Percentiles rank a stretch among this genome's conserved stretches.
Conservation (phyloP, 257 asterid genomes). For the Mitragyna speciosa region DNA sequence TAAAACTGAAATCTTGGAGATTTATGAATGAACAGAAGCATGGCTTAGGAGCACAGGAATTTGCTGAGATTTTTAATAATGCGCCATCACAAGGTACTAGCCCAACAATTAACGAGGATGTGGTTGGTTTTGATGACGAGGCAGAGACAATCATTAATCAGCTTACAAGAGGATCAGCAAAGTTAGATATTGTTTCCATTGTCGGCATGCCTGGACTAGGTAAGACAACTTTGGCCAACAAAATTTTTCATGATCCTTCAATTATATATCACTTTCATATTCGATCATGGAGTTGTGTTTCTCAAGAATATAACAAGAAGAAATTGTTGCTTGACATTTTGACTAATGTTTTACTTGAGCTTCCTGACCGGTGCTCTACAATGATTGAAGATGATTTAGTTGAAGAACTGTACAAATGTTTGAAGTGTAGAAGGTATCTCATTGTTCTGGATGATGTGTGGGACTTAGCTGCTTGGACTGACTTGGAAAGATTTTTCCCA, state of each 20-base stretch:
- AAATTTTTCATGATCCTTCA: not conserved
- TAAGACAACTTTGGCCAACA: constrained; percentile 9
- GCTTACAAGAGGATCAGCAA: too few species aligned
- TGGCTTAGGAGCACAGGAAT: too few species aligned
- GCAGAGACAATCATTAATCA: too few species aligned
- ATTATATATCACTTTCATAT: constrained; percentile 1
- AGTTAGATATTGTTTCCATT: not conserved
- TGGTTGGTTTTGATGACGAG: too few species aligned
- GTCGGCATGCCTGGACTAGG: constrained; percentile 12
- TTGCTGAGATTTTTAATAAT: too few species aligned
- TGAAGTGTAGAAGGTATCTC: constrained; percentile 2
- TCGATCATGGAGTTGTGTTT: constrained; percentile 8
- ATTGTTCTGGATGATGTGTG: constrained; percentile 22
- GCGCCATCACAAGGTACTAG: too few species aligned
- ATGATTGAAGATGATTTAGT: not conserved
- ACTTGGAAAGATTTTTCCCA: constrained; percentile 1
- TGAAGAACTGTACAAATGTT: not conserved
- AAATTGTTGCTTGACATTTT: constrained; percentile 1
- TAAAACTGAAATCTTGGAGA: not conserved
- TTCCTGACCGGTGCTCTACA: too few species aligned
- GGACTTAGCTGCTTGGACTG: not conserved
- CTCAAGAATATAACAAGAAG: not conserved
- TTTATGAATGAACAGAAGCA: not conserved
- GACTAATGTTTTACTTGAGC: too few species aligned
- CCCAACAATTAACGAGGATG: too few species aligned